A percentile compares a stretch with the other conserved stretches of the same genome.
Conservation (phyloP, 192 early-diverging fungal species). For the Allomyces arbusculus region DNA sequence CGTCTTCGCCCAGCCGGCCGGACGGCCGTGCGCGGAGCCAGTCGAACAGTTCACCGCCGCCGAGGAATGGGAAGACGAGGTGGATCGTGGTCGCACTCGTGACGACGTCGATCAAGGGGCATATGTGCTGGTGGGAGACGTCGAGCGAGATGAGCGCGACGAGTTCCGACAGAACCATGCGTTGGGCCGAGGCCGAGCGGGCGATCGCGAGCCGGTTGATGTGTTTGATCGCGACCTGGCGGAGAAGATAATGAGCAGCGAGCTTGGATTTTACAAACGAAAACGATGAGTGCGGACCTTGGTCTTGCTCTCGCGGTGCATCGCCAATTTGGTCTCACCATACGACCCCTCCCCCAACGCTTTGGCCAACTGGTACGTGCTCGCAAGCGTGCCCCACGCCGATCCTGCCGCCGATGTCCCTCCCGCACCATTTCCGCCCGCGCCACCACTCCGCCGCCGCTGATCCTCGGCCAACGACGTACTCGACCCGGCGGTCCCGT, state of each 20-base stretch:
- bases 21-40: neutral
- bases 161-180: too few relatives aligned
- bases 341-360: constrained; percentile 24
- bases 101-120: neutral
- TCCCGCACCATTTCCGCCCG: too few relatives aligned
- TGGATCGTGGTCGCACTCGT: neutral
- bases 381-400: too few relatives aligned
- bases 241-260: neutral
- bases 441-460: too few relatives aligned
- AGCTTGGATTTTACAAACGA: too few relatives aligned
- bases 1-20: constrained; percentile 18
- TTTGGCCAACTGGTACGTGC: constrained; percentile 1
- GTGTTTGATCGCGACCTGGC: neutral
- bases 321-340: constrained; percentile 22
- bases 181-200: too few relatives aligned
- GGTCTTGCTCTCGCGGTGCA: constrained; percentile 12
- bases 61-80: neutral
- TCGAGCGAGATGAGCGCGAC: too few relatives aligned
- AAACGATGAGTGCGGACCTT: too few relatives aligned
- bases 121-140: too few relatives aligned
- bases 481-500: too few relatives aligned
- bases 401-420: too few relatives aligned
- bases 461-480: too few relatives aligned
- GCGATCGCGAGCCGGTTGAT: neutral
- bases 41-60: neutral